These are phyloP conservation scores for Fusarium tjaetaba DNA, from an alignment of 2,329 filamentous ascomycete genomes.

Conservation along the genomic window DNA sequence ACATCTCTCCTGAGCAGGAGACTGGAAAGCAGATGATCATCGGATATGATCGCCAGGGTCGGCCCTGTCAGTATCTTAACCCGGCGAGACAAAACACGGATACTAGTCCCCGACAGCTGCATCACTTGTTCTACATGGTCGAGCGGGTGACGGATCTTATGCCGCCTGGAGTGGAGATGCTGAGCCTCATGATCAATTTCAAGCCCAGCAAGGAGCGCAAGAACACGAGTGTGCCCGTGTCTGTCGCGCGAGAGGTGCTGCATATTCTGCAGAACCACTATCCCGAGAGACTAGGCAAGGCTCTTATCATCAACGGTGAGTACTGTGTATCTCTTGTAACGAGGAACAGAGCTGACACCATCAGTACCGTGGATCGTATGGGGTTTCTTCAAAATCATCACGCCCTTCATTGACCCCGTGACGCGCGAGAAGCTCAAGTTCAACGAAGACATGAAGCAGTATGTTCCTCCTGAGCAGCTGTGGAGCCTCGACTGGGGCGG, in stretches of 20 bases:
- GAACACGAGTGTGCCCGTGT: constrained; percentile 77
- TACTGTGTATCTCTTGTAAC: background rate
- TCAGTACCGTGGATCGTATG: constrained; percentile 89
- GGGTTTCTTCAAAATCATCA: constrained; percentile 96
- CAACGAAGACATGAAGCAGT: constrained; percentile 88
- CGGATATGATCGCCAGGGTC: constrained; percentile 84
- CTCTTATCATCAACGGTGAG: constrained; percentile 85
- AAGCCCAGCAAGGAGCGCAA: constrained; percentile 79
- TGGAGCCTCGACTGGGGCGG: constrained; percentile 80
- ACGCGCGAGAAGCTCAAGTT: constrained; percentile 97
- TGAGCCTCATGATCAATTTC: constrained; percentile 92
- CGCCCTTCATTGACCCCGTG: constrained; percentile 93
- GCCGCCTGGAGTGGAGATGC: constrained; percentile 84
- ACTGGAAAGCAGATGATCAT: constrained; percentile 94
- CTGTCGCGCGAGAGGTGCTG: constrained; percentile 83
- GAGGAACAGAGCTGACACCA: background rate
- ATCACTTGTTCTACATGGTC: constrained; percentile 96
- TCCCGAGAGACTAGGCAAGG: constrained; percentile 88
- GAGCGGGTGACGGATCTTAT: constrained; percentile 90
- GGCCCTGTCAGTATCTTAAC: constrained; percentile 92
- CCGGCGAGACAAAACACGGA: constrained; percentile 95
- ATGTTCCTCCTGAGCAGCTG: constrained; percentile 84
- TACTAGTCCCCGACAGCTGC: constrained; percentile 82
- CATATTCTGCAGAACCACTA: constrained; percentile 95
- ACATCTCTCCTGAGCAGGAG: constrained; percentile 93